Conservation (phyloP, 495 filamentous ascomycete genomes). For the Xylaria cubensis region DNA sequence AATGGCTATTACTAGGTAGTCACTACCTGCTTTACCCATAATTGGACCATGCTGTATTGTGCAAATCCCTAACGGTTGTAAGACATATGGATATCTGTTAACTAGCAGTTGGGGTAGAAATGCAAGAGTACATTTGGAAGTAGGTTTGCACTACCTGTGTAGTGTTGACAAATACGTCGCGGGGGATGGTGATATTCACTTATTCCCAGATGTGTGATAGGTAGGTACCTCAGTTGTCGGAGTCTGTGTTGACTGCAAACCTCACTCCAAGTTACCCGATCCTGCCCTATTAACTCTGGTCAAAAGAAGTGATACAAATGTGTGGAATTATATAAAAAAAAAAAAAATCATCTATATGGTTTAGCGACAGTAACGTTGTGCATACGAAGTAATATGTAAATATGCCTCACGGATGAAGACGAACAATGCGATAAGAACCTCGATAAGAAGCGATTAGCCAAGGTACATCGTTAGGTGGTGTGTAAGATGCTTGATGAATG, state of each 20-base stretch:
- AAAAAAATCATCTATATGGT: background rate
- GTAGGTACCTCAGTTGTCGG: background rate
- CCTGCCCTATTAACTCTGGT: background rate
- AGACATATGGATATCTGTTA: background rate
- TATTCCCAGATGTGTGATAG: background rate
- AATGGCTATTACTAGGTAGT: background rate
- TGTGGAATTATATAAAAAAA: background rate
- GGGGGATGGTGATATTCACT: background rate
- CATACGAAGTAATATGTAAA: background rate
- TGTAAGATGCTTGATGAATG: background rate
- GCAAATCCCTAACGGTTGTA: background rate
- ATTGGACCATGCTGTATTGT: background rate
- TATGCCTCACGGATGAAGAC: background rate
- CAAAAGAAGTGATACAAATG: background rate
- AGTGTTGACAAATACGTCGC: background rate
- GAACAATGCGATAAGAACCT: background rate
- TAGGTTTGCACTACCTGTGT: background rate
- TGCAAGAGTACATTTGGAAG: background rate
- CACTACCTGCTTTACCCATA: too few relatives aligned
- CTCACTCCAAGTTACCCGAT: background rate
- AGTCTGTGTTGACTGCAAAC: background rate
- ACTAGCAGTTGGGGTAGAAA: background rate
- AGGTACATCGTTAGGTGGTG: background rate
- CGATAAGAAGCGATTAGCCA: background rate
- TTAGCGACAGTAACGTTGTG: background rate